A percentile compares a stretch with the other conserved stretches of the same genome.
Conservation (phyloP, 768 basidiomycete species). For the Dacryopinax spathularia region DNA sequence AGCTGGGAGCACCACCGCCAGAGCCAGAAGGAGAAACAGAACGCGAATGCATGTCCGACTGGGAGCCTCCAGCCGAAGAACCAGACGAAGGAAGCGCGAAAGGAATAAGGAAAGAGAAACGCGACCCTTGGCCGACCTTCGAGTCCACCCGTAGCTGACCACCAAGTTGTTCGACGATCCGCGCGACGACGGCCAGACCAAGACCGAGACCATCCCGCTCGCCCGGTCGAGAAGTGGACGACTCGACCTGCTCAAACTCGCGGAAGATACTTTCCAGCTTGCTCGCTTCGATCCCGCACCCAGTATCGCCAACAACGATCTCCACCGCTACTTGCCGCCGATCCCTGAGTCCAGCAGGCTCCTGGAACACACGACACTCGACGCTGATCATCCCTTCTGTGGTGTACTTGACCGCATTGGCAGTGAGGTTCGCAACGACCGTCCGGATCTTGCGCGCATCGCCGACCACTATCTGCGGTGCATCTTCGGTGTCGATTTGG, state of each 20-base stretch:
- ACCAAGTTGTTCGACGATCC: slow-evolving; percentile 63
- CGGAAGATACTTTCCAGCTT: slow-evolving; percentile 66
- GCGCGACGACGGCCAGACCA: slow-evolving; percentile 65
- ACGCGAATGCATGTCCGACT: not conserved
- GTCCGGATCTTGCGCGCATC: slow-evolving; percentile 62
- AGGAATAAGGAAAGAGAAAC: slow-evolving; percentile 59
- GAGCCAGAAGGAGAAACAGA: not conserved
- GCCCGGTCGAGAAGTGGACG: slow-evolving; percentile 14
- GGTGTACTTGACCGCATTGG: slow-evolving; percentile 76
- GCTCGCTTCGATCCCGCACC: slow-evolving; percentile 48
- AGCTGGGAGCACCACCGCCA: not conserved
- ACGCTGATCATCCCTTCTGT: slow-evolving; percentile 44
- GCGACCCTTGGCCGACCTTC: slow-evolving; percentile 46
- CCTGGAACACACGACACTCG: slow-evolving; percentile 37
- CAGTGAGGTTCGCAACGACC: slow-evolving; percentile 62
- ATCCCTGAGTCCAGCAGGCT: slow-evolving; percentile 37
- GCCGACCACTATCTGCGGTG: slow-evolving; percentile 50
- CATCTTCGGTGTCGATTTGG: slow-evolving; percentile 36
- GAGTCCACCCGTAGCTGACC: slow-evolving; percentile 72
- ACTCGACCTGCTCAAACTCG: slow-evolving; percentile 66
- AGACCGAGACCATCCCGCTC: slow-evolving; percentile 32
- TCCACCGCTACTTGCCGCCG: slow-evolving; percentile 43
- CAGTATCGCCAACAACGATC: slow-evolving; percentile 57
- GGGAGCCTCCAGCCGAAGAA: not conserved
- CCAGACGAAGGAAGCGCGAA: slow-evolving; percentile 32